Conservation (phyloP, 306 rosid genomes). For the Inga leiocalycina region DNA sequence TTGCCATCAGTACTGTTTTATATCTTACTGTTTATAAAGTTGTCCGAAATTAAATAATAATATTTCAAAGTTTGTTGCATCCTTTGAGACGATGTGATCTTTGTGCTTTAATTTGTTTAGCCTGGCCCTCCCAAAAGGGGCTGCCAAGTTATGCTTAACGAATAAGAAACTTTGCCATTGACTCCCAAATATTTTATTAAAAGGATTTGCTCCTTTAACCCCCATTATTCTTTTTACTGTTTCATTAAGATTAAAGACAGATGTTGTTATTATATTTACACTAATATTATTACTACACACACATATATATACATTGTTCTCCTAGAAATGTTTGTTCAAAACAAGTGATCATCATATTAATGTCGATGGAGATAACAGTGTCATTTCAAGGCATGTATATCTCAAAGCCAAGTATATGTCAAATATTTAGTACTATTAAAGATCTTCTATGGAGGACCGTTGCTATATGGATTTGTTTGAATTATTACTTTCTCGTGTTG, state of each 20-base stretch:
- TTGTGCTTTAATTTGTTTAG: slow-evolving; percentile 15
- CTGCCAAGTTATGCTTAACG: slow-evolving; percentile 55
- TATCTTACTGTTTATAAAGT: background rate
- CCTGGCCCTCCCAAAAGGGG: slow-evolving; percentile 3
- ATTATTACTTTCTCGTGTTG: too few relatives aligned
- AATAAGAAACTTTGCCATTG: slow-evolving; percentile 52
- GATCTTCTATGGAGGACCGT: too few relatives aligned
- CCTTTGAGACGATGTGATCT: slow-evolving; percentile 21
- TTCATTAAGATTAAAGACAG: too few relatives aligned
- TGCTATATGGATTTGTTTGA: background rate
- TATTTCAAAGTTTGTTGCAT: background rate
- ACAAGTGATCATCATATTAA: background rate
- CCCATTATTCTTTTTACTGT: background rate
- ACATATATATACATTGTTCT: background rate
- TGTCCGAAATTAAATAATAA: background rate
- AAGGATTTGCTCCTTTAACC: background rate
- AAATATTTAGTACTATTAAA: too few relatives aligned
- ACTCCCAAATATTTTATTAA: background rate
- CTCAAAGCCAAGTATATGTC: background rate
- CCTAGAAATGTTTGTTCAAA: background rate
- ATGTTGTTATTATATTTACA: too few relatives aligned
- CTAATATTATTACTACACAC: too few relatives aligned
- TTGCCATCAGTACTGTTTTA: background rate
- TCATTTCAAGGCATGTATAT: background rate
- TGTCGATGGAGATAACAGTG: background rate